Evolutionary conservation across 441 rosid genomes (phyloP).

Genomic region (Dalechampia spathulata): DNA sequence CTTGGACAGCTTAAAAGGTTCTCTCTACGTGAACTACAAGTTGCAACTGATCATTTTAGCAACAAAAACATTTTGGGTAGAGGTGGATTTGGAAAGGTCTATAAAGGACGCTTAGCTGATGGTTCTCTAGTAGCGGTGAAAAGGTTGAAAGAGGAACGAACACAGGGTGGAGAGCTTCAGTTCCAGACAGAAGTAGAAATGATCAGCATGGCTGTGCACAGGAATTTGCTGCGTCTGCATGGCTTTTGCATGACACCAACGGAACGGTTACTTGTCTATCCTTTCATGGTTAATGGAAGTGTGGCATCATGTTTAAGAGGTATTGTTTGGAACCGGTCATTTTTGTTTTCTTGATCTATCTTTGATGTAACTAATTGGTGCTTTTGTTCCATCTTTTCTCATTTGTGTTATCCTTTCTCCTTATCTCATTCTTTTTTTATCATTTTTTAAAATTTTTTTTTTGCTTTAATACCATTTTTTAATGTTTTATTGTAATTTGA

Average conservation of each 20-base stretch:
- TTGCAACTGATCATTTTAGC: constrained; percentile 78
- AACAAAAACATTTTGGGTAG: constrained; percentile 61
- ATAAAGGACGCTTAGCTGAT: constrained; percentile 75
- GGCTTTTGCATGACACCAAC: constrained; percentile 97
- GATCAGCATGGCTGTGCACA: constrained; percentile 88
- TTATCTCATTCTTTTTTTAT: no score
- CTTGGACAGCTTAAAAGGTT: constrained; percentile 79
- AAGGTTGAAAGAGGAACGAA: constrained; percentile 85
- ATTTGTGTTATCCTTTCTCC: no score
- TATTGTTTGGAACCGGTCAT: constrained; percentile 11
- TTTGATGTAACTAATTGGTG: neutral
- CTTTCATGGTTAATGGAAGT: constrained; percentile 87
- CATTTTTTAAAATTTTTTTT: no score
- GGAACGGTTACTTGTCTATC: constrained; percentile 83
- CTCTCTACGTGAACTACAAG: constrained; percentile 73
- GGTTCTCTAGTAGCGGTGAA: constrained; percentile 80
- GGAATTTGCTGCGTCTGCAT: constrained; percentile 74
- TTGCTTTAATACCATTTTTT: neutral
- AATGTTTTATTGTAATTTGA: neutral
- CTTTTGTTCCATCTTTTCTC: neutral
- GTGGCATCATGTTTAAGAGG: constrained; percentile 93
- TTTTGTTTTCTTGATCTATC: neutral
- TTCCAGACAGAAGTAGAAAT: constrained; percentile 92
- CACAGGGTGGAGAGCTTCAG: constrained; percentile 77
- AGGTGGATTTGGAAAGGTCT: constrained; percentile 88